A percentile compares a stretch with the other conserved stretches of the same genome.
Conservation (phyloP, 345 rosid species). For the Toxicodendron radicans region DNA sequence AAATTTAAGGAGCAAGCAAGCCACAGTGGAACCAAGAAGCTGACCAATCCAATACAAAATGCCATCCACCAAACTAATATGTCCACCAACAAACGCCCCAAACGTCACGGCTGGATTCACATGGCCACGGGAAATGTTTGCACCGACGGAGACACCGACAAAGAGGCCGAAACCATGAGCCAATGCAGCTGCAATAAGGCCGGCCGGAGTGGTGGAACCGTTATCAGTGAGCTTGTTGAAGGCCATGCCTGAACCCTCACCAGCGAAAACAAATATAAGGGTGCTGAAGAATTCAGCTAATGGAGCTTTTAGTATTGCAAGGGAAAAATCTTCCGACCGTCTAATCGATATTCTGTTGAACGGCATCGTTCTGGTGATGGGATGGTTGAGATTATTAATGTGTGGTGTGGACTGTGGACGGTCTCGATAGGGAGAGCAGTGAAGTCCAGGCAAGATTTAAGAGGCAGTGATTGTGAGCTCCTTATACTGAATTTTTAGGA, state of each 20-base stretch:
- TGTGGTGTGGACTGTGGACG: too few relatives aligned
- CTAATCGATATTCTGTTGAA: slow-evolving; percentile 15
- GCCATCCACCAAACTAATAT: slow-evolving; percentile 11
- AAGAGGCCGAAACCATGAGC: slow-evolving; percentile 27
- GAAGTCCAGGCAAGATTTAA: too few relatives aligned
- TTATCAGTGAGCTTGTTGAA: slow-evolving; percentile 11
- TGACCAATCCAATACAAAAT: slow-evolving; percentile 22
- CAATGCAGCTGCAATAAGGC: slow-evolving; percentile 11
- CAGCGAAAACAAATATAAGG: slow-evolving; percentile 20
- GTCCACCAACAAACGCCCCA: slow-evolving; percentile 19
- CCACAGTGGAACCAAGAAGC: slow-evolving; percentile 19
- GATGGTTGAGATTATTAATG: too few relatives aligned
- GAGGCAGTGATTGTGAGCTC: too few relatives aligned
- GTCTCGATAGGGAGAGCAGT: too few relatives aligned
- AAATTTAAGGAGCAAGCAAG: slow-evolving; percentile 26
- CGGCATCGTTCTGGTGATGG: not conserved
- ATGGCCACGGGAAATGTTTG: slow-evolving; percentile 15
- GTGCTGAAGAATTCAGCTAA: slow-evolving; percentile 25
- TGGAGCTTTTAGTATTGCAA: slow-evolving; percentile 11
- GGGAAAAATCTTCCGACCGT: not conserved
- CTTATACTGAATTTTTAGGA: too few relatives aligned
- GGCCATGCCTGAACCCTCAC: slow-evolving; percentile 20
- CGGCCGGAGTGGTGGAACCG: slow-evolving; percentile 18
- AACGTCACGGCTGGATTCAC: not conserved
- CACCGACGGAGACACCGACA: not conserved